Conservation (phyloP, 2,329 filamentous ascomycete species). For the Emergomyces orientalis region DNA sequence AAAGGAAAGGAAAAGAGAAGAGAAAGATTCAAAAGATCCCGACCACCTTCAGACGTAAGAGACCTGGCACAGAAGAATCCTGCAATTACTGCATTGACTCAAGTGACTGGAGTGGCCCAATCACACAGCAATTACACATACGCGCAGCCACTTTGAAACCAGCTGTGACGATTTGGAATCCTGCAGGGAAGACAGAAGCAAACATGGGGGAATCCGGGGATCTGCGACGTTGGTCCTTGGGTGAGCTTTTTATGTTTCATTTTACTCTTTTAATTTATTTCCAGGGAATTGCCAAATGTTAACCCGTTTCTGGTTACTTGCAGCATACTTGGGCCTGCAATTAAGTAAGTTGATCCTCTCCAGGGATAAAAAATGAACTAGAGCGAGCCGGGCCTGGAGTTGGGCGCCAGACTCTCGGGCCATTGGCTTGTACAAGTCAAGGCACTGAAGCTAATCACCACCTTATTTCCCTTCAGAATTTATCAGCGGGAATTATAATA, state of each 20-base stretch:
- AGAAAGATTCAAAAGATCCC: too few relatives aligned
- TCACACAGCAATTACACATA: not conserved
- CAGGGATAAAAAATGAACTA: not conserved
- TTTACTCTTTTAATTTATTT: not conserved
- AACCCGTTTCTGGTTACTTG: not conserved
- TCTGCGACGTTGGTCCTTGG: not conserved
- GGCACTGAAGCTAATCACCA: not conserved
- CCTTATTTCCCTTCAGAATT: not conserved
- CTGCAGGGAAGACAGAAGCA: not conserved
- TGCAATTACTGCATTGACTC: not conserved
- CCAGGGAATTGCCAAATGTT: not conserved
- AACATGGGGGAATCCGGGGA: not conserved
- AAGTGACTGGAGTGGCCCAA: not conserved
- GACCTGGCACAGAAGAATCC: not conserved
- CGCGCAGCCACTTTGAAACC: not conserved
- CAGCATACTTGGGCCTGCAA: too few relatives aligned
- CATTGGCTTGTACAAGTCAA: not conserved
- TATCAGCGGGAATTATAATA: not conserved
- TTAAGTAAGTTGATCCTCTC: not conserved
- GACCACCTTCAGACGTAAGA: too few relatives aligned
- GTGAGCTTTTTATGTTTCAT: not conserved
- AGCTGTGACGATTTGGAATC: not conserved
- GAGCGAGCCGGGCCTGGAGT: not conserved
- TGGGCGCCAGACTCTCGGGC: not conserved
- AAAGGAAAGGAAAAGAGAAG: too few relatives aligned